A percentile compares a stretch with the other conserved stretches of the same genome.
phyloP scores from a whole-genome alignment of 2,329 filamentous ascomycete species.

The Fusarium acutatum region DNA sequence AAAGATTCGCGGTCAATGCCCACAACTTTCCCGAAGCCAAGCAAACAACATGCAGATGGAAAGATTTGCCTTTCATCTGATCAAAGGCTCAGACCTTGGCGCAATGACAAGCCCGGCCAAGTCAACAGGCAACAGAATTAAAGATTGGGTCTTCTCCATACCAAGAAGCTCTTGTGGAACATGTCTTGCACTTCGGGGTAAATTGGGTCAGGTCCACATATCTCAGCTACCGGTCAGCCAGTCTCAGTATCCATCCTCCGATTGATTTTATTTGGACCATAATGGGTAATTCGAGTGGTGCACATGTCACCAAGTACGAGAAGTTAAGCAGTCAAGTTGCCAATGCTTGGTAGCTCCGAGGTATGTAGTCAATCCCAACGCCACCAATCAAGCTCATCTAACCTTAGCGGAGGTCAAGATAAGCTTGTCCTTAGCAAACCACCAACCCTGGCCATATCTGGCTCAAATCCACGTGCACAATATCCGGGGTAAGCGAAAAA shows the following conservation, averaged over 20 bases:
- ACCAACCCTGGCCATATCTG: background rate
- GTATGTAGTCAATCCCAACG: background rate
- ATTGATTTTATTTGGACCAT: background rate
- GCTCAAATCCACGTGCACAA: background rate
- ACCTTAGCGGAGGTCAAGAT: background rate
- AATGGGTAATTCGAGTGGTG: no score
- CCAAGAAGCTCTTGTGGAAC: background rate
- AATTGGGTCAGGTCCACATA: slow-evolving; percentile 3
- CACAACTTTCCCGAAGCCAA: background rate
- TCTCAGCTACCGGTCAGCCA: no score
- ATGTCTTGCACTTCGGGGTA: background rate
- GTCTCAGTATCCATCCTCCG: background rate
- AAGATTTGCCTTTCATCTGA: background rate
- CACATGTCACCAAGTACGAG: background rate
- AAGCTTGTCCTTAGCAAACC: background rate
- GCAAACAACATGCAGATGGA: background rate
- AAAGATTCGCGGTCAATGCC: background rate
- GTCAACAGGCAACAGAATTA: slow-evolving; percentile 30
- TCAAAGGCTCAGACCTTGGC: background rate
- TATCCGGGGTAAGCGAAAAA: background rate
- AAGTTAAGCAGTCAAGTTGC: background rate
- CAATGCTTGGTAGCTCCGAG: background rate
- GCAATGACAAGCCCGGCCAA: background rate
- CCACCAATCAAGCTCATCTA: background rate
- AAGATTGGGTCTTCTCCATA: slow-evolving; percentile 16